Base-by-base conservation (phyloP, 805 yeast genomes). In the Cyberlindnera suaveolens region DNA sequence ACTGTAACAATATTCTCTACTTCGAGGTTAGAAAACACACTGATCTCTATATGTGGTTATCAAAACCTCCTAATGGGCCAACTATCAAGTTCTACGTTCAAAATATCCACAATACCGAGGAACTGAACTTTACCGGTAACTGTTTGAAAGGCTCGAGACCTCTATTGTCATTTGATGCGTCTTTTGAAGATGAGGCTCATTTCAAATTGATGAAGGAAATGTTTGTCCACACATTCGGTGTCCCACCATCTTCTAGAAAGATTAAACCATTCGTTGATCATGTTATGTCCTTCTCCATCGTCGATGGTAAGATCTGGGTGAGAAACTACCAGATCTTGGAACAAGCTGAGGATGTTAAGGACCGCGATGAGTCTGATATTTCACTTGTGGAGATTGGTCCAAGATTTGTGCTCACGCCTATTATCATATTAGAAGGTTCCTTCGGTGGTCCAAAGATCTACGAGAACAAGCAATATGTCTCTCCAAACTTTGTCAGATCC, bases 1-100 rank as follows among this genome's bases (percentile, higher is more conserved):
- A 93, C 73, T 93, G 99, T 75, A 93, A 93, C 68, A 93, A 93
- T 62, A 78, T 93, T 53, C 71, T 89, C 62, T 93, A 85, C 63
- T 93, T 93, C 63, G 99, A 93, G 67, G 87, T 96, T 43, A 82
- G 98, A 70, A 93, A 93, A 66, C 97, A 91, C 67, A 85, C 81
- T 65, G 99, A 93, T 67, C 77, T 93, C 58, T 93, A 93, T 64
- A 65, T 93, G 64, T 93, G 97, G 96, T 64, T 93, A 50, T 78
- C 96, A 30, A 91, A 93, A 66, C 93, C 98, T 26, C 99, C 99
- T 35, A 91, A 93, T 63, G 99, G 99, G 1, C 99, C 99, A 46
- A 91, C 97, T 19, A 70, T 86, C 57, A 93, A 93, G 66, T 91
- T 93, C 65, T 93, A 84, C 62, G 76, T 93, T 46, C 96, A 91